Evolutionary conservation across 768 basidiomycete species (phyloP).

Genomic region (Lanmaoa rubissima): DNA sequence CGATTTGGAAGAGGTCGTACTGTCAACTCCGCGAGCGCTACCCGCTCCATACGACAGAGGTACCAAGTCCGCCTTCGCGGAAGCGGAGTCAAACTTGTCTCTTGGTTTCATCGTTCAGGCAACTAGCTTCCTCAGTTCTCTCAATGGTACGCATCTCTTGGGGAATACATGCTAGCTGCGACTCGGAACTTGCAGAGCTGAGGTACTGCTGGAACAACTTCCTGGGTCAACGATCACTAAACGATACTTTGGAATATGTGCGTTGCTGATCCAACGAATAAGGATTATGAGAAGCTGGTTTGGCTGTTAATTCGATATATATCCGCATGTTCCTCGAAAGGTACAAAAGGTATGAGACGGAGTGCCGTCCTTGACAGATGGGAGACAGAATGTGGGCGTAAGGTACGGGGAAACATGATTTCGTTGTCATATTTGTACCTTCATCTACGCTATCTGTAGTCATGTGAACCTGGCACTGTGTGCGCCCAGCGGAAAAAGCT

Average conservation of each 20-base stretch:
- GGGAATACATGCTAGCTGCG: not conserved
- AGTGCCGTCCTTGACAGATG: not conserved
- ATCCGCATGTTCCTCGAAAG: not conserved
- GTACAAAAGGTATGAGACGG: not conserved
- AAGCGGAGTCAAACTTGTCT: constrained; percentile 19
- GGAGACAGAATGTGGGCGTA: not conserved
- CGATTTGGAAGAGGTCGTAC: constrained; percentile 27
- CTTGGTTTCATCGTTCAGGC: not conserved
- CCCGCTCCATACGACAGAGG: constrained; percentile 13
- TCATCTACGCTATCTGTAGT: not conserved
- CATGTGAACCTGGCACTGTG: not conserved
- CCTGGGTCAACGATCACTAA: not conserved
- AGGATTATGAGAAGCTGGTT: not conserved
- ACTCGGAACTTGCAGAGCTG: not conserved
- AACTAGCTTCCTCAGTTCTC: not conserved
- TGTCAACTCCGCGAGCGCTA: constrained; percentile 33
- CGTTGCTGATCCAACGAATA: not conserved
- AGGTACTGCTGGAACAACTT: not conserved
- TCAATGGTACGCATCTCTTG: not conserved
- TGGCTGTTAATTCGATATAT: not conserved
- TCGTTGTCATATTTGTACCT: not conserved
- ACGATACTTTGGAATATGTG: not conserved
- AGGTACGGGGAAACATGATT: not conserved
- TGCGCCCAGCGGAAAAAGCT: not conserved
- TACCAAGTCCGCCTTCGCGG: constrained; percentile 32